These are phyloP conservation scores for Aleurites moluccanus DNA, from an alignment of 441 rosid genomes.

Conservation along the genomic window DNA sequence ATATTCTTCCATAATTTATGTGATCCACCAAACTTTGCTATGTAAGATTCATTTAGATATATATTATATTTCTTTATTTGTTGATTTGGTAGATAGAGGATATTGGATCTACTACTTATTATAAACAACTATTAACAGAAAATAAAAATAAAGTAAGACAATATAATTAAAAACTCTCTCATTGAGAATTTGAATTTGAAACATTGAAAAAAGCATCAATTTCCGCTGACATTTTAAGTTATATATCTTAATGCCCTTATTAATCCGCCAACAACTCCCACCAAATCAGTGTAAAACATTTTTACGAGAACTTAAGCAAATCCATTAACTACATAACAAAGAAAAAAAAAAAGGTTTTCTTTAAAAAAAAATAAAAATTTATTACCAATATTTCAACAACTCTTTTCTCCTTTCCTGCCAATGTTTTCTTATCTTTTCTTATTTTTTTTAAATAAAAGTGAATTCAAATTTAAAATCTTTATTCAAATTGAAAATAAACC, in stretches of 20 bases:
- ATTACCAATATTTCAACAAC: constrained; percentile 5
- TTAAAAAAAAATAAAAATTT: neutral
- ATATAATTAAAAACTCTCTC: neutral
- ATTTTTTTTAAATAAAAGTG: no score
- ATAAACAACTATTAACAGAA: no score
- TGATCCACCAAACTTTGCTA: no score
- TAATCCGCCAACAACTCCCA: constrained; percentile 42
- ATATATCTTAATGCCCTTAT: constrained; percentile 15
- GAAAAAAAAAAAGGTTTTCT: no score
- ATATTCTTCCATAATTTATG: no score
- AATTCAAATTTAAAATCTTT: no score
- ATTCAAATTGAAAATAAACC: no score
- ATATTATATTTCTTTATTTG: neutral
- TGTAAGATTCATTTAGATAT: no score
- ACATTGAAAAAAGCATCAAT: neutral
- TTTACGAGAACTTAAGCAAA: constrained; percentile 26
- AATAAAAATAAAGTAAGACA: neutral
- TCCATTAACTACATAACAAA: constrained; percentile 19
- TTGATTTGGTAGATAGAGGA: no score
- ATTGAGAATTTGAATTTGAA: neutral
- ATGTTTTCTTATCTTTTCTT: no score
- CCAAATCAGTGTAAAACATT: constrained; percentile 20
- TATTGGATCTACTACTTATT: no score
- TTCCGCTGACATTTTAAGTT: constrained; percentile 10
- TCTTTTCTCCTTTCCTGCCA: neutral